Evolutionary conservation across 345 rosid genomes (phyloP), one percentile per base, ranked within the genome.

Genomic region (Hevea brasiliensis): DNA sequence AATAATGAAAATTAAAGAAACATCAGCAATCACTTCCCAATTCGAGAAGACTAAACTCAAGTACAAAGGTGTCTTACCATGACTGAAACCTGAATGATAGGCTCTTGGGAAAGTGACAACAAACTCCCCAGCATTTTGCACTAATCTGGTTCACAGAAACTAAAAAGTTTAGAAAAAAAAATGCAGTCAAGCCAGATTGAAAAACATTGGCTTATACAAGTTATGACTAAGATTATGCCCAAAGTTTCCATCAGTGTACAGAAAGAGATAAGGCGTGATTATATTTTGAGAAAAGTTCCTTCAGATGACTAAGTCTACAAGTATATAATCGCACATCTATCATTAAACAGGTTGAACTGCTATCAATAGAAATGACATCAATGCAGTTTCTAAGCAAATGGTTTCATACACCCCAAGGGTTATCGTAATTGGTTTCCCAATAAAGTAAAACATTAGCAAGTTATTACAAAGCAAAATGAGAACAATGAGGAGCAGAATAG

Each of bases 41-140:
- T 41, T 42, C 10, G 18, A 27, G 14, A 2, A 69, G 50, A 24
- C 58, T 48, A 58, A 44, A 56, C 20, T 37, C 65, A 29, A 21
- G 47, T 45, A 23, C 21, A 17, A 54, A 63, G 41, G 53, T 23
- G 53, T 32, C 83, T 85, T 74, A 93, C 99, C 99, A 71, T 93
- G 97, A 86, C 99, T 96, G 81, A 96, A 96, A 68, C 99, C 99
- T 21, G 96, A 89, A 85, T 96, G 99, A 82, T 96, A 96, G 53
- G 98, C 99, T 84, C 98, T 87, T 61, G 99, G 99, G 79, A 96
- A 96, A 23, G 99, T 95, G 77, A 95, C 91, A 45, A 95, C 97
- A 81, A 88, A 95, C 71, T 95, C 99, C 62, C 80, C 80, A 14
- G 72, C 78, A 40, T 75, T 75, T 68, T 75, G 78, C 59, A 75